Evolutionary conservation across 2,329 filamentous ascomycete genomes (phyloP), one percentile per base, ranked within the genome.

Genomic region (Fusarium pseudocircinatum): DNA sequence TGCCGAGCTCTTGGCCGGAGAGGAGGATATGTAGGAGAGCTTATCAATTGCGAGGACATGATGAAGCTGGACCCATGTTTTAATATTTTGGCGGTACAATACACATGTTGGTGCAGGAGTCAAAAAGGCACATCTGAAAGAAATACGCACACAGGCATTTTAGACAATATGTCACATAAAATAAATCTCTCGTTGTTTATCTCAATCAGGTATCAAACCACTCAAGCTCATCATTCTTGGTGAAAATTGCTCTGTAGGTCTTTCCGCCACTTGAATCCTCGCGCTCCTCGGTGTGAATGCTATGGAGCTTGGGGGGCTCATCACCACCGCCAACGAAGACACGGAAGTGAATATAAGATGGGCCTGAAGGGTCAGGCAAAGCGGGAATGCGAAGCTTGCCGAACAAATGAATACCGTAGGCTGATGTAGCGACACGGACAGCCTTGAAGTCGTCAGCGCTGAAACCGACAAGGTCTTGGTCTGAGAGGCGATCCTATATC

Each of bases 281-380:
- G 88, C 96, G 96, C 85, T 98, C 97, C 72, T 98, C 85, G 6
- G 95, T 95, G 89, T 98, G 98, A 39, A 96, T 95, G 80, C 97
- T 94, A 72, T 96, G 90, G 87, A 95, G 87, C 89, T 97, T 95
- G 39, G 95, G 93, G 81, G 71, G 66, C 20, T 94, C 93, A 70
- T 97, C 88, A 14, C 94, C 92, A 13, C 97, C 90, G 82, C 97
- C 94, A 68, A 97, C 90, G 80, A 91, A 96, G 59, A 97, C 93
- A 84, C 98, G 95, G 74, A 98, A 89, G 82, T 98, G 97, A 10
- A 93, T 90, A 64, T 97, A 87, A 0, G 92, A 83, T 67, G 92
- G 91, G 72, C 91, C 91, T 58, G 85, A 84, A 39, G 67, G 36
- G 56, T 85, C 84, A 42, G 87, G 82, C 42, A 77, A 37, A 44